These are phyloP conservation scores for Termitomyces sp. DNA, from an alignment of 768 basidiomycete genomes.

Conservation along the genomic window DNA sequence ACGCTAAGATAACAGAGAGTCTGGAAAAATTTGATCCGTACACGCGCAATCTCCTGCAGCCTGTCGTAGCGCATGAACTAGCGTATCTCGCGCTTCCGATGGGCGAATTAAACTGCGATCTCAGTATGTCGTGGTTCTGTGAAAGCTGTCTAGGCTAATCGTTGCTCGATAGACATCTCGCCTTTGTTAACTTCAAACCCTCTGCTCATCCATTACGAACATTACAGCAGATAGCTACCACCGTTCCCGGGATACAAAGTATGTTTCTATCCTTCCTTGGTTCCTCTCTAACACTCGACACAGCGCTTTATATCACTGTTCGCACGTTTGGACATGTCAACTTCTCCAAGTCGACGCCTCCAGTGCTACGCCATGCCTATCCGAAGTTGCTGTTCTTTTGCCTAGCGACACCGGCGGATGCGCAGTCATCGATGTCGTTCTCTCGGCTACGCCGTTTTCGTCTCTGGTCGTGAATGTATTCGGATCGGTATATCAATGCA, in stretches of 20 bases:
- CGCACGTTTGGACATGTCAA: conserved; percentile 44
- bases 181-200: conserved; percentile 35
- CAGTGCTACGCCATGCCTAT: conserved; percentile 15
- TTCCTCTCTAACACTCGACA: not conserved
- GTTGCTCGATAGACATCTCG: conserved; percentile 11
- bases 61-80: conserved; percentile 26
- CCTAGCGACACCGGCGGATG: conserved; percentile 14
- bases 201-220: conserved; percentile 32
- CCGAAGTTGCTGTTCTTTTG: conserved; percentile 32
- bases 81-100: conserved; percentile 53
- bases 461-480: conserved; percentile 41
- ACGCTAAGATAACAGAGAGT: conserved; percentile 29
- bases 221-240: conserved; percentile 56
- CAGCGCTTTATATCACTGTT: conserved; percentile 32
- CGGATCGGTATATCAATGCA: conserved; percentile 48
- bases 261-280: not conserved
- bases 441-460: conserved; percentile 27
- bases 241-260: conserved; percentile 12
- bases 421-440: conserved; percentile 42
- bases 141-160: not conserved
- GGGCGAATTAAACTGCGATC: conserved; percentile 51
- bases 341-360: conserved; percentile 22
- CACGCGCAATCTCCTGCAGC: conserved; percentile 47
- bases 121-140: conserved; percentile 45
- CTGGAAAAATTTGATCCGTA: conserved; percentile 51